Base-by-base conservation (phyloP, 495 filamentous ascomycete genomes). In the Xylaria grammica region DNA sequence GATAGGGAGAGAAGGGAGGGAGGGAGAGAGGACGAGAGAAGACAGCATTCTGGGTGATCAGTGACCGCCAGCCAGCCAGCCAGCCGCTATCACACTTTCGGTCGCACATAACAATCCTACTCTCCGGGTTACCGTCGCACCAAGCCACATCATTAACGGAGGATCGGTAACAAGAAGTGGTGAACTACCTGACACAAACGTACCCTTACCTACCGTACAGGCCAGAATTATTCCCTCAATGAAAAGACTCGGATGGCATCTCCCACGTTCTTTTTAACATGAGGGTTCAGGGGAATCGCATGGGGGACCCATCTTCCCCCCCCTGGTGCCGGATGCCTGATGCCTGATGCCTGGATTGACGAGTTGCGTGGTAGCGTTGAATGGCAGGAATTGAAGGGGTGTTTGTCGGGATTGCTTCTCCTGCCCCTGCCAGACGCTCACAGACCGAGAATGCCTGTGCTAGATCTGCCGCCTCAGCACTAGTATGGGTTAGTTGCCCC, bases 191-290 rank as follows among this genome's bases (percentile, higher is more conserved):
- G n/a, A 17, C 45, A 48, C 22, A 22, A 13, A 48, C 45, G 19
- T 48, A 22, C 45, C 58, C 45, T 51, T 27, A 34, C 36, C 60
- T 30, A 52, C 48, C 4, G 15, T 42, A 52, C 56, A 62, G n/a
- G n/a, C n/a, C n/a, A n/a, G n/a, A n/a, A 42, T 62, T 62, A 62
- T 62, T 62, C 59, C 59, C 59, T 62, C 59, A 62, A 62, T 51
- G 19, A 51, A n/a, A n/a, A n/a, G 48, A 30, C 34, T 40, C 24
- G 24, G 32, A 19, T 38, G 38, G 49, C 29, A 62, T 42, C 46
- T 46, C 27, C 59, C 50, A 54, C 38, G 38, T 32, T 44, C 58
- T 61, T 15, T 63, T 54, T 5, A 50, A 63, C 38, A 44, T 38
- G 38, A 34, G 27, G 20, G 56, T 19, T 48, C 56, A 59, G 44